Evolutionary conservation across 2,329 filamentous ascomycete species (phyloP), one percentile per base, ranked within the genome.

Genomic region (Aureobasidium pullulans): DNA sequence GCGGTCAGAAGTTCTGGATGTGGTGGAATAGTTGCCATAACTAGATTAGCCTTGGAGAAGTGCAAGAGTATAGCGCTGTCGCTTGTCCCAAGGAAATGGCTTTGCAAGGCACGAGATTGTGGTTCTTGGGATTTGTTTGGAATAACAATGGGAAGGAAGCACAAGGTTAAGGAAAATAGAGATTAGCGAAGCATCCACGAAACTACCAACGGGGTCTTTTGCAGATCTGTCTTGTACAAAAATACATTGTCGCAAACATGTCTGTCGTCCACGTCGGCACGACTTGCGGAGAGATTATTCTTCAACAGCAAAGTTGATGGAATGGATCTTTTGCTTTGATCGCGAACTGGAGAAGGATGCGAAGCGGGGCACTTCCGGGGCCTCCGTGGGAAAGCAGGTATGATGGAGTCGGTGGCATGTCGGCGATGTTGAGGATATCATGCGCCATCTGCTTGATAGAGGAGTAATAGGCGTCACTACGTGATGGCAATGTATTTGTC

Each of bases 351-450:
- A 54, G 52, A 46, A 44, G 52, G 52, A 56, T 28, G 36, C 40
- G 31, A 54, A 37, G 52, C 52, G 52, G 52, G 50, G 52, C 40
- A n/a, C 13, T 3, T 34, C 40, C 31, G 52, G 52, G 39, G 40
- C 40, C 52, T 44, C 52, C 31, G 40, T 11, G 44, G 29, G 44
- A 19, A 32, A 43, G 44, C 6, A 34, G 31, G 11, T 39, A 46
- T 29, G n/a, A 13, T 56, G 52, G 52, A 56, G 39, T 56, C 52
- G 52, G 52, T 46, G 52, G 39, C 31, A 56, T 56, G 40, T 46
- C 52, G 52, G 52, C 40, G 40, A 44, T 46, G 52, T 56, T 19
- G 31, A 28, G 7, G 28, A 46, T 37, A 37, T 37, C n/a, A 54
- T 43, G 49, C 9, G 36, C 13, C 13, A 31, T 9, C n/a, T n/a